Conservation (phyloP, 2,329 filamentous ascomycete genomes). For the Calcarisporium arbuscula region DNA sequence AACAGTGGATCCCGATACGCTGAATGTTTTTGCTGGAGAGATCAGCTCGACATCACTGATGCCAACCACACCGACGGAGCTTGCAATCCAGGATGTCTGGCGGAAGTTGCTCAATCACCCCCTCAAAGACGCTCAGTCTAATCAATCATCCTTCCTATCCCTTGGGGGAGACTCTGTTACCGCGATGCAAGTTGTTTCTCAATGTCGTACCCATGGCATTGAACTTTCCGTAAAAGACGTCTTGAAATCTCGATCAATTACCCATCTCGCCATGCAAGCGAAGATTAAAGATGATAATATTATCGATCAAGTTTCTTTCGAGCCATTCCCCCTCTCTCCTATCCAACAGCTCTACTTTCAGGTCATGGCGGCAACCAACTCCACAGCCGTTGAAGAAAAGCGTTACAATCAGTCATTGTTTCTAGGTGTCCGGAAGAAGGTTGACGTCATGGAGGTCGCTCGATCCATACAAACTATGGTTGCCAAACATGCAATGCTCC, state of each 20-base stretch:
- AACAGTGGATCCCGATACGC: too few species aligned
- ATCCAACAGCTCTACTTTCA: constrained; percentile 1
- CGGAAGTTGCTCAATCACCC: neutral
- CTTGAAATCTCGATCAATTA: too few species aligned
- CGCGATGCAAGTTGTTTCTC: neutral
- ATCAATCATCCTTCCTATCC: neutral
- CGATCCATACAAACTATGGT: constrained; percentile 2
- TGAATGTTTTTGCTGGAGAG: too few species aligned
- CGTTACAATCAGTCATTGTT: constrained; percentile 7
- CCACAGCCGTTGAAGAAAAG: too few species aligned
- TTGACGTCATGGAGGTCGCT: neutral
- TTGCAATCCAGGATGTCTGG: too few species aligned
- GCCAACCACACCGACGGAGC: too few species aligned
- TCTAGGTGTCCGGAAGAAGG: neutral
- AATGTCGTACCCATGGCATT: neutral
- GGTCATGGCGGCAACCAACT: too few species aligned
- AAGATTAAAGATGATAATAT: too few species aligned
- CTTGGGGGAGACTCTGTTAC: neutral
- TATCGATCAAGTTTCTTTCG: too few species aligned
- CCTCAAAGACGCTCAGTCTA: neutral
- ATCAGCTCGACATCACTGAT: too few species aligned
- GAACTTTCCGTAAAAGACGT: too few species aligned
- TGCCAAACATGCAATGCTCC: constrained; percentile 8
- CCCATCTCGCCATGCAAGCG: too few species aligned
- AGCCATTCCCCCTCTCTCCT: constrained; percentile 1